Evolutionary conservation across 106 monocot species (phyloP), one percentile per base, ranked within the genome.

Genomic region (Xerophyta viscosa): DNA sequence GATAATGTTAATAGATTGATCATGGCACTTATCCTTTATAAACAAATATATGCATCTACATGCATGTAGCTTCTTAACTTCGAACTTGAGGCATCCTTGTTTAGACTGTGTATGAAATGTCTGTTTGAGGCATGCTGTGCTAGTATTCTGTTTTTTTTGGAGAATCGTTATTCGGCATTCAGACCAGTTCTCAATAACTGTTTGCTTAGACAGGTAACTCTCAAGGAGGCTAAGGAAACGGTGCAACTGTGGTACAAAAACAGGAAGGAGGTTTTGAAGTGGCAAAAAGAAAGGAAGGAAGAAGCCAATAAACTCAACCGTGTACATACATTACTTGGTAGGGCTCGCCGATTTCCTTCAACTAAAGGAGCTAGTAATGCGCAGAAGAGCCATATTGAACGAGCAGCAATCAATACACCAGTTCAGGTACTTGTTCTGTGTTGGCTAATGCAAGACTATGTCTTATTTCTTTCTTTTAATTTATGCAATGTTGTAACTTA

Each of bases 361-460:
- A 45, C 70, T 31, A 37, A 47, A 31, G 49, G 46, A 42, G 68
- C 62, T 24, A 80, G 69, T 55, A 48, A 68, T 67, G 48, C 70
- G 46, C 82, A 77, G 39, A 99, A 52, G 55, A 77, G 86, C 41
- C 98, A 99, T 61, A 99, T 90, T 67, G 82, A 86, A 41, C 66
- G 98, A 54, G 98, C 98, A 53, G 98, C 98, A 41, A 99, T 99
- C 33, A 99, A 99, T 80, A 82, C 98, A 55, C 98, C 98, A 46
- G 90, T 99, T n/a, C 98, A 90, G 86, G 96, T 88, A 48, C 44
- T 54, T 65, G 8, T 43, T 6, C 46, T 19, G 2, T 10, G 15
- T 39, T 1, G 15, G 10, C 6, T 39, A 39, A 15, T 39, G 2
- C 15, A 10, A 39, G 3, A 2, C 15, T 39, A 2, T 2, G 39